phyloP scores from a whole-genome alignment of 106 monocot genomes.

The Allium sativum region DNA sequence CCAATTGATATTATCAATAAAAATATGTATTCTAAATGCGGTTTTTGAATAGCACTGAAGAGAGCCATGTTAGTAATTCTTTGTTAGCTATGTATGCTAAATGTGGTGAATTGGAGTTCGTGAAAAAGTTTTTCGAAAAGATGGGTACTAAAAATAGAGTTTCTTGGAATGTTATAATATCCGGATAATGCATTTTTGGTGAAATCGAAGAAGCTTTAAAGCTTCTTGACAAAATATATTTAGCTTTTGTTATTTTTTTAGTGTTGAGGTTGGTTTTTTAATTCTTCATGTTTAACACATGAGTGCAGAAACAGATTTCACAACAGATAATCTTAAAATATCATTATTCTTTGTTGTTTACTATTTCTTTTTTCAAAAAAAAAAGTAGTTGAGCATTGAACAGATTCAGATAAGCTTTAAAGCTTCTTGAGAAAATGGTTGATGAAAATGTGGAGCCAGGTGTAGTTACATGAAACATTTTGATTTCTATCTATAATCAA shows the following conservation, averaged over 20 bases:
- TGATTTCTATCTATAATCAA: constrained; percentile 49
- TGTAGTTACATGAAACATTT: constrained; percentile 78
- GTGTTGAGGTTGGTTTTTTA: too few species aligned
- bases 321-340: too few species aligned
- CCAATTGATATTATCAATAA: too few species aligned
- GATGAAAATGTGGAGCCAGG: constrained; percentile 50
- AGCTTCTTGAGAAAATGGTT: constrained; percentile 53
- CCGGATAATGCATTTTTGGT: constrained; percentile 43
- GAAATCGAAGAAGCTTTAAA: constrained; percentile 40
- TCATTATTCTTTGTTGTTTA: too few species aligned
- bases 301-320: too few species aligned
- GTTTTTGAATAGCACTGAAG: constrained; percentile 17
- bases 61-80: constrained; percentile 49
- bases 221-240: too few species aligned
- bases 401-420: too few species aligned
- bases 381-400: too few species aligned
- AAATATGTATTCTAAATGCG: too few species aligned
- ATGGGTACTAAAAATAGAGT: constrained; percentile 46
- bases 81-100: constrained; percentile 76
- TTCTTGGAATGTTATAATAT: constrained; percentile 88
- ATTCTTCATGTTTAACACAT: too few species aligned
- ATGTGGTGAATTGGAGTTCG: constrained; percentile 44
- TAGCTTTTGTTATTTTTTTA: too few species aligned
- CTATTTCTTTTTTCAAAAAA: too few species aligned
- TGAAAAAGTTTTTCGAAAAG: constrained; percentile 37